Conservation (phyloP, 2,329 filamentous ascomycete species). For the Botryotinia narcissicola region DNA sequence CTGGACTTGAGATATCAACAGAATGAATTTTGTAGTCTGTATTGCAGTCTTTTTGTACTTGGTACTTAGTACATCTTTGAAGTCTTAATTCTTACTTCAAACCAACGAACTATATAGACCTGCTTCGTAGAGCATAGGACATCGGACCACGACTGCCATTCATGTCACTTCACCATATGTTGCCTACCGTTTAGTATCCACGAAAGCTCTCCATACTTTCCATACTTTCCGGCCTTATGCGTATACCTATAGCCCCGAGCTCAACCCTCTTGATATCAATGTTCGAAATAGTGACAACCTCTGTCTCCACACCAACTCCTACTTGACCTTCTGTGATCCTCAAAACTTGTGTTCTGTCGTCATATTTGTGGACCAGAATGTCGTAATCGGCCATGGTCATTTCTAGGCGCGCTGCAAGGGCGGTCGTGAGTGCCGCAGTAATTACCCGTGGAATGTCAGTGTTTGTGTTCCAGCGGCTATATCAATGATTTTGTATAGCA, state of each 20-base stretch:
- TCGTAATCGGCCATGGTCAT: neutral
- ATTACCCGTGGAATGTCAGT: neutral
- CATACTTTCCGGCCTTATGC: neutral
- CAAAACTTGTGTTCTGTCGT: neutral
- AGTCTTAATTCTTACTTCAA: neutral
- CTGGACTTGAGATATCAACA: neutral
- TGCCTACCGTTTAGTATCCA: neutral
- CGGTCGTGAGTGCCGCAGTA: neutral
- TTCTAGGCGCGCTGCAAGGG: neutral
- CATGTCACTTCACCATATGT: neutral
- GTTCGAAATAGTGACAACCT: neutral
- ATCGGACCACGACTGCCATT: neutral
- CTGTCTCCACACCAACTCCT: neutral
- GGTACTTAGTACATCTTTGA: neutral
- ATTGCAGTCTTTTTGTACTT: neutral
- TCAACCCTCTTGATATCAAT: neutral
- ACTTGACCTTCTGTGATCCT: neutral
- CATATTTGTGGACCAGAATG: neutral
- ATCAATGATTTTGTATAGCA: neutral
- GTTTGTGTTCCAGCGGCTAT: neutral
- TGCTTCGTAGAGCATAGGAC: neutral
- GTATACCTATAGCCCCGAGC: neutral
- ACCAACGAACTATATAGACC: neutral
- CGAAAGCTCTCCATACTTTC: neutral
- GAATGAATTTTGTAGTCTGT: neutral